Base-by-base conservation (phyloP, 2,329 filamentous ascomycete species). In the Fusarium sublunatum region DNA sequence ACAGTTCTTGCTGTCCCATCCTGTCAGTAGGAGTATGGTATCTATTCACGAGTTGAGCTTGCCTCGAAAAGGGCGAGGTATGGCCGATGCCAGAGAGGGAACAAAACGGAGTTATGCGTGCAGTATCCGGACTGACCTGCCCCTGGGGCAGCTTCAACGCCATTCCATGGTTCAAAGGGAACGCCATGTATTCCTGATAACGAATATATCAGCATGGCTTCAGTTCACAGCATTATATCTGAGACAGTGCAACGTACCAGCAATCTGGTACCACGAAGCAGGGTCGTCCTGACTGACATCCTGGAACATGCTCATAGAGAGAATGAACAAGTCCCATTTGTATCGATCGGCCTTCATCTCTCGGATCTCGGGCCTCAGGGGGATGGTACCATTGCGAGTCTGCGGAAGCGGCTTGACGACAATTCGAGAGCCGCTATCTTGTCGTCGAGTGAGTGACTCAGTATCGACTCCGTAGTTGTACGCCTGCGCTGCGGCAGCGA, bases 41-140 rank as follows among this genome's bases (percentile, higher is more conserved):
- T n/a, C 3, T 4, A 12, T 7, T 13, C 2, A 2, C 9, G 13
- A 7, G 8, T 4, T 26, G 7, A 2, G 34, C 72, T 55, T 59
- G 84, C 85, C 79, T 87, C 85, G 54, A 85, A 85, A 46, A 87
- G 74, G 28, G 81, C 83, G 56, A 95, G 79, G 74, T 94, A 96
- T 1, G 91, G 90, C 45, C 92, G 86, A 80, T 96, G 92, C 92
- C 92, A 96, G 35, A 88, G 84, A 35, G 89, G 86, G 73, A 96
- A 95, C 13, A 95, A 78, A 36, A 89, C 86, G 2, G 90, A 91
- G 24, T 82, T 85, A 75, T 96, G 92, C 12, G 86, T 86, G 74
- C 92, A 96, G 74, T 93, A 96, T 45, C 91, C 92, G 13, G 83
- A 80, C 35, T 81, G 77, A 53, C 82, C 79, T 56, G 83, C 85